These are phyloP conservation scores for Flaveria sonorensis DNA, from an alignment of 129 eudicot species.

Conservation along the genomic window DNA sequence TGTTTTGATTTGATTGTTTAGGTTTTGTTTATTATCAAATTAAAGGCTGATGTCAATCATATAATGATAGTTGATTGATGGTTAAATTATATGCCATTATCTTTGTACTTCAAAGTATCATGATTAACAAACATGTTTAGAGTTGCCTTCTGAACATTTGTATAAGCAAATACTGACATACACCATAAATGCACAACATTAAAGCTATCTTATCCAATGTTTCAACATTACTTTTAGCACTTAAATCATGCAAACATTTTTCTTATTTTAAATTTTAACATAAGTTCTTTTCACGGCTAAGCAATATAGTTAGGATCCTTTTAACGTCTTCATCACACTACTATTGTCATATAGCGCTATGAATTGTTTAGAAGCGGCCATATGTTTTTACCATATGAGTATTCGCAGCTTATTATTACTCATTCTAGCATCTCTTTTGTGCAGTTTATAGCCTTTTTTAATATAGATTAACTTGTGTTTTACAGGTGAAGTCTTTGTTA, in stretches of 20 bases:
- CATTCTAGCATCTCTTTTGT: background rate
- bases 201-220: background rate
- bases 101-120: background rate
- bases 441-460: background rate
- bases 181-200: background rate
- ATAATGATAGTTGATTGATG: background rate
- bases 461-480: background rate
- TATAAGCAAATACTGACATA: background rate
- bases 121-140: background rate
- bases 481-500: constrained; percentile 61
- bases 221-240: background rate
- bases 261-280: background rate
- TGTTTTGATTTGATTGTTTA: background rate
- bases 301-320: background rate
- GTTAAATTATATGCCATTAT: constrained; percentile 13
- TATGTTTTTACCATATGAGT: background rate
- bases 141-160: background rate
- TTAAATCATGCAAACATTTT: constrained; percentile 2
- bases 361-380: background rate
- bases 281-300: too few species aligned
- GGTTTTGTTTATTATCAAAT: constrained; percentile 9
- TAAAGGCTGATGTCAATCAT: background rate
- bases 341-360: background rate
- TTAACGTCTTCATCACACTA: background rate
- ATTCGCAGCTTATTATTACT: background rate